Base-by-base conservation (phyloP, 2,329 filamentous ascomycete genomes). In the Bipolaris sorokiniana region DNA sequence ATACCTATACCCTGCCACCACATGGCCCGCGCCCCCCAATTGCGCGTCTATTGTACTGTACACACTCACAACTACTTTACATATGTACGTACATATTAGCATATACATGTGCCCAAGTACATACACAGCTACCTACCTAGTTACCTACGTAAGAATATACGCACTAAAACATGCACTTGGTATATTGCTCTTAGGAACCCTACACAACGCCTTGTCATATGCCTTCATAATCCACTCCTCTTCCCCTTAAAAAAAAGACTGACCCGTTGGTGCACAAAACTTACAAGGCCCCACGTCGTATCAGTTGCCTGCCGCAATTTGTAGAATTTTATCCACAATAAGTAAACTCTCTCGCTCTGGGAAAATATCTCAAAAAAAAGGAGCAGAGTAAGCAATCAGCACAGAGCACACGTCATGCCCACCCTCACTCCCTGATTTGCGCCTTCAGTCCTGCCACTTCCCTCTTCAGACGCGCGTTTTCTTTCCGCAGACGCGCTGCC, bases 401-500 rank as follows among this genome's bases (percentile, higher is more conserved):
- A 52, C 7, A 44, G 15, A 48, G 50, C 54, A 57, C 54, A 36
- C 52, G 34, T 37, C 26, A 52, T 15, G n/a, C 51, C 51, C 52
- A 71, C 70, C 3, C 42, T 73, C 69, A 76, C 69, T 81, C 80
- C 73, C 72, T 78, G 58, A 82, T 67, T 68, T 82, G 80, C 57
- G 79, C 79, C 65, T 80, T 79, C 68, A 83, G 78, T 49, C 90
- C 91, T 33, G 89, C 85, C 70, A 93, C 88, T 80, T 97, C 92
- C 67, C 92, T 84, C 80, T 90, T 92, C 68, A 97, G 77, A 61
- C 91, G 83, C 54, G 88, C 86, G 73, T 96, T 97, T 75, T 98
- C 94, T 78, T 91, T 92, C 79, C 91, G 92, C 62, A 92, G 77
- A 64, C 87, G 84, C 23, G 86, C 87, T 54, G 87, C 85, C 77